Conservation (phyloP, 148 eudicot species). For the Rhododendron williamsianum region DNA sequence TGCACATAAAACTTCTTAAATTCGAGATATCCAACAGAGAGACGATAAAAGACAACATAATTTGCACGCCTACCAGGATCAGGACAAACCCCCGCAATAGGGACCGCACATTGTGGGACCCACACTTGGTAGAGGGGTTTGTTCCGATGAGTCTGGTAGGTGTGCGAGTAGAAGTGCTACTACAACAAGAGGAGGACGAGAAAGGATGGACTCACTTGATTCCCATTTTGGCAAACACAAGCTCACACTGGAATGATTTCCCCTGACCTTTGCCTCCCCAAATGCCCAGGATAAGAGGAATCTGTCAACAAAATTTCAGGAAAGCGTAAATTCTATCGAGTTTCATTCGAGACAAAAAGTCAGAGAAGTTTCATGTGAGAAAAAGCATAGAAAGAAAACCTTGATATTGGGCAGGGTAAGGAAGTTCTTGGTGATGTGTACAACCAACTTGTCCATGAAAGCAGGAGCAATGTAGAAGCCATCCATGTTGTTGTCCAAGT, state of each 20-base stretch:
- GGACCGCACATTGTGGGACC: background rate
- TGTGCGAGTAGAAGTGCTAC: background rate
- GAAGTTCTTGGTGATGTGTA: slow-evolving; percentile 42
- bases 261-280: slow-evolving; percentile 53
- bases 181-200: background rate
- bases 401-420: slow-evolving; percentile 36
- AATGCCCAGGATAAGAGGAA: slow-evolving; percentile 36
- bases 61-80: background rate
- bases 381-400: slow-evolving; percentile 10
- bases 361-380: background rate
- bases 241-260: slow-evolving; percentile 48
- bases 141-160: background rate
- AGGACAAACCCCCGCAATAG: background rate
- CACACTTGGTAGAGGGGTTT: background rate
- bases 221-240: slow-evolving; percentile 42
- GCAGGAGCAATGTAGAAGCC: slow-evolving; percentile 45
- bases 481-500: slow-evolving; percentile 29
- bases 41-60: background rate
- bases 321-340: background rate
- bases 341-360: background rate
- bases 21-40: background rate
- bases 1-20: background rate
- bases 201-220: slow-evolving; percentile 30
- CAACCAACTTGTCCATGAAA: slow-evolving; percentile 44
- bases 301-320: slow-evolving; percentile 15